Conservation (phyloP, 108 stramenopile species). For the Conticribra guillardii region DNA sequence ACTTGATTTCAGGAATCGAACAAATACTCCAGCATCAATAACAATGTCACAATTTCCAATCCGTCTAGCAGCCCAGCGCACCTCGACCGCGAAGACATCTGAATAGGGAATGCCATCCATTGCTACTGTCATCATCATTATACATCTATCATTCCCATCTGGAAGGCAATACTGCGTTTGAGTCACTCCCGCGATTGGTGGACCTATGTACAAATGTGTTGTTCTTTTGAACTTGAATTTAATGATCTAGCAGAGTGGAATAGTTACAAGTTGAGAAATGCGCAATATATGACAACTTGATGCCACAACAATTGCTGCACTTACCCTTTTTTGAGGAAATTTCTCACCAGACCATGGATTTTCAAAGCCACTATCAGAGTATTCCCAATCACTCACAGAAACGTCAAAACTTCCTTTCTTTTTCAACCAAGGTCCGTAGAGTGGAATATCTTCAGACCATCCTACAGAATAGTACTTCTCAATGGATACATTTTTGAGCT, state of each 20-base stretch:
- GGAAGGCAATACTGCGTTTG: slow-evolving; percentile 77
- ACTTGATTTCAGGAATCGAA: slow-evolving; percentile 73
- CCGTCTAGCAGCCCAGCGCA: slow-evolving; percentile 81
- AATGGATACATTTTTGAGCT: slow-evolving; percentile 65
- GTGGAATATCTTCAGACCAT: slow-evolving; percentile 73
- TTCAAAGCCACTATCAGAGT: slow-evolving; percentile 47
- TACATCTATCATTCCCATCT: slow-evolving; percentile 69
- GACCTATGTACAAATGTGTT: slow-evolving; percentile 81
- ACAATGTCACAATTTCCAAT: slow-evolving; percentile 55
- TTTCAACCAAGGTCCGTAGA: slow-evolving; percentile 77
- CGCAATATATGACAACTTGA: background rate
- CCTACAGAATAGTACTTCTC: slow-evolving; percentile 61
- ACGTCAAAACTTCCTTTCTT: slow-evolving; percentile 68
- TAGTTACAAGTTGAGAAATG: slow-evolving; percentile 1
- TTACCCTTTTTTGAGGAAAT: slow-evolving; percentile 54
- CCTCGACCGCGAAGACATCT: slow-evolving; percentile 80
- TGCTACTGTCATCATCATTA: slow-evolving; percentile 69
- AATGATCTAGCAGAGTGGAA: slow-evolving; percentile 24
- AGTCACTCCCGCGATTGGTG: slow-evolving; percentile 76
- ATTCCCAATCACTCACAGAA: slow-evolving; percentile 67
- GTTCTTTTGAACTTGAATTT: slow-evolving; percentile 77
- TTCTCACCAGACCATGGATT: slow-evolving; percentile 64
- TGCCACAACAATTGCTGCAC: background rate
- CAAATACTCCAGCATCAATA: slow-evolving; percentile 77
- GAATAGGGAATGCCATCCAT: slow-evolving; percentile 88